phyloP scores from a whole-genome alignment of 805 yeast genomes.

The Spathaspora sp. region DNA sequence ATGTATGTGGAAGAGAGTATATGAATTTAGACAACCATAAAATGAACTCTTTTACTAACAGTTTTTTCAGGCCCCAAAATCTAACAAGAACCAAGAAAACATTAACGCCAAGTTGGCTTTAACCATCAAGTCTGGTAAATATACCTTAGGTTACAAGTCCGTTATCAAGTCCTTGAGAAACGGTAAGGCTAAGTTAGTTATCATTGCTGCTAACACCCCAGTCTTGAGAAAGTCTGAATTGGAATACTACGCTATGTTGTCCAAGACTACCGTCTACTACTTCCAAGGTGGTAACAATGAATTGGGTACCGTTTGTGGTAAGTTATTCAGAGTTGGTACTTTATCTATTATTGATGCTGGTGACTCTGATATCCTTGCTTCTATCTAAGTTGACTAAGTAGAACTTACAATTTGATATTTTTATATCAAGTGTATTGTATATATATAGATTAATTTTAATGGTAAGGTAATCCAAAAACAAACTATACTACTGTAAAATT shows the following conservation, averaged over 20 bases:
- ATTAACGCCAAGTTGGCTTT: conserved; percentile 97
- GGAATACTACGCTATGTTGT: conserved; percentile 99
- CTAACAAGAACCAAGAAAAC: conserved; percentile 77
- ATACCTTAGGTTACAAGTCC: conserved; percentile 99
- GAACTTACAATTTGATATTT: neutral
- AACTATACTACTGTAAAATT: neutral
- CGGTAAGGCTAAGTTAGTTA: conserved; percentile 97
- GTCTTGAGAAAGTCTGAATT: conserved; percentile 99
- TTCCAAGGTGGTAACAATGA: conserved; percentile 99
- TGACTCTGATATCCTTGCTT: conserved; percentile 96
- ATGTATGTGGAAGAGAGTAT: neutral
- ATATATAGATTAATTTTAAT: conserved; percentile 3
- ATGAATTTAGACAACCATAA: neutral
- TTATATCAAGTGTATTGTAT: neutral
- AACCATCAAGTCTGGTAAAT: conserved; percentile 98
- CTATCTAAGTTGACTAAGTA: conserved; percentile 29
- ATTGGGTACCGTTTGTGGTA: conserved; percentile 99
- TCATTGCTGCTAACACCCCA: conserved; percentile 99
- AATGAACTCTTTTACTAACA: conserved; percentile 12
- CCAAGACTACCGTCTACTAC: conserved; percentile 96
- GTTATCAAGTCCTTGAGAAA: conserved; percentile 97
- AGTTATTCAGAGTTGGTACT: conserved; percentile 99
- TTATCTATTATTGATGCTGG: conserved; percentile 96
- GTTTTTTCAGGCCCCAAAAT: conserved; percentile 88
- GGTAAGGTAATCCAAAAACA: neutral